Evolutionary conservation across 108 stramenopile species (phyloP), one percentile per base, ranked within the genome.

Genomic region (Skeletonema costatum): DNA sequence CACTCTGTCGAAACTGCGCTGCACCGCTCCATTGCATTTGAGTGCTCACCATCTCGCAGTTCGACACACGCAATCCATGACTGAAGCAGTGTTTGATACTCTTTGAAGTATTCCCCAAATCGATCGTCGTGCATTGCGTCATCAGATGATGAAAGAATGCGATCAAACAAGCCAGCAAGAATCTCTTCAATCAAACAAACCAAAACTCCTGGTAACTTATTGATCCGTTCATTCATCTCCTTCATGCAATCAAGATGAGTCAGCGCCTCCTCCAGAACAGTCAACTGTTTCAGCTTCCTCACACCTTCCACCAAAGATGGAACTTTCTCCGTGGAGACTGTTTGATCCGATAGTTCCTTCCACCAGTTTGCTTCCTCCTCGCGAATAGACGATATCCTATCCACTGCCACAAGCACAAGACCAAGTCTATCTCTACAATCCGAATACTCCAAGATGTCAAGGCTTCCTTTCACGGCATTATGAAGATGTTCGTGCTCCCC

Each of bases 401-500:
- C 81, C 6, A 76, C 32, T 25, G 71, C 64, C 19, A 60, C 75
- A 44, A 67, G 51, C 66, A 82, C 64, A 66, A 72, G 56, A 1
- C 44, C 56, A 44, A 82, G 21, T 56, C 70, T 75, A 64, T 82
- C 81, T 51, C 39, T 76, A 16, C 61, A 53, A 67, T 82, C 75
- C 13, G 81, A 75, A 63, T 51, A 70, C 5, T 62, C 60, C 50
- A 76, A 7, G 1, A 82, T 50, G 42, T 82, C 66, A 19, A 81
- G 58, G 59, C 59, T 42, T 14, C 74, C 74, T 50, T 25, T 38
- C 1, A 81, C 38, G 21, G 56, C 56, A 62, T 81, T 75, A 38
- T 71, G 74, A 56, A 29, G 17, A 7, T 56, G 53, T 3, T 56
- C 38, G 19, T 59, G 36, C 39, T 9, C 38, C 32, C 51, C 29